Evolutionary conservation across 2,329 filamentous ascomycete genomes (phyloP).

Genomic region (Capronia americana): DNA sequence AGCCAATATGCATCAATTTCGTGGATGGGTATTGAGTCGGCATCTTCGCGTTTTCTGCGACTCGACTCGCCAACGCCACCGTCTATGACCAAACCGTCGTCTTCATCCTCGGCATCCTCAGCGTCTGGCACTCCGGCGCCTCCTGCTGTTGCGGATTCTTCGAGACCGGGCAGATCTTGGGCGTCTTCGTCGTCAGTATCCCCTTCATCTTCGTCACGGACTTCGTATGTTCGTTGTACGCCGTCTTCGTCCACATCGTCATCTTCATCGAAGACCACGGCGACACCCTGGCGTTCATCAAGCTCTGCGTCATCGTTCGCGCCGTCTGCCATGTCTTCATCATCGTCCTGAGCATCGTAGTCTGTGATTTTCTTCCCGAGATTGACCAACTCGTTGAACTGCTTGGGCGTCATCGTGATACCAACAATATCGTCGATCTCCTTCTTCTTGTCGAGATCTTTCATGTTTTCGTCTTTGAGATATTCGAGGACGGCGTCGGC

Average conservation of each 20-base stretch:
- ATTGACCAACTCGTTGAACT: constrained; percentile 97
- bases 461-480: constrained; percentile 92
- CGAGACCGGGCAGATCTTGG: constrained; percentile 63
- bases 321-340: constrained; percentile 81
- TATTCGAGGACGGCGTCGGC: constrained; percentile 90
- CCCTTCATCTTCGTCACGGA: constrained; percentile 78
- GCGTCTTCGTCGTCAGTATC: constrained; percentile 77
- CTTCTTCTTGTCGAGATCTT: constrained; percentile 98
- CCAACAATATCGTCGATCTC: constrained; percentile 93
- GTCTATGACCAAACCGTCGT: constrained; percentile 77
- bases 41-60: constrained; percentile 54
- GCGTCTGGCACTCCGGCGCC: constrained; percentile 50
- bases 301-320: constrained; percentile 75
- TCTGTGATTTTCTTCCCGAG: constrained; percentile 98
- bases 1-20: constrained; percentile 98
- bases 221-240: constrained; percentile 77
- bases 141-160: constrained; percentile 57
- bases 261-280: constrained; percentile 93
- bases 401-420: constrained; percentile 78
- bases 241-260: constrained; percentile 85
- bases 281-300: constrained; percentile 93
- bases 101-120: constrained; percentile 59
- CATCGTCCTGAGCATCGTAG: constrained; percentile 94
- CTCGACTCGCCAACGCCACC: constrained; percentile 60
- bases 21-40: constrained; percentile 73